These are phyloP conservation scores for Botrytis elliptica DNA, from an alignment of 2,329 filamentous ascomycete genomes.

Conservation along the genomic window DNA sequence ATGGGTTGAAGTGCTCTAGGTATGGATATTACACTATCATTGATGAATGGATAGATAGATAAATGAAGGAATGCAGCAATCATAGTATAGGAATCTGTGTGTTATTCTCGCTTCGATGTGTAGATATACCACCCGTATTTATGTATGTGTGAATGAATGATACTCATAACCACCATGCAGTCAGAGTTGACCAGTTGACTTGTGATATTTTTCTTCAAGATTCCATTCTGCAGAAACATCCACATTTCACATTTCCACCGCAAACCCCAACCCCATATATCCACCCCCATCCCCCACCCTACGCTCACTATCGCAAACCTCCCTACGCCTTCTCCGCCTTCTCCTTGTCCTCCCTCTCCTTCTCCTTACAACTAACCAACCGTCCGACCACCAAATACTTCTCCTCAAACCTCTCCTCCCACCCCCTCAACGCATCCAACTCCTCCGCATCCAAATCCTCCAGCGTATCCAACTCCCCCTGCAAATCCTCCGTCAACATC, in stretches of 20 bases:
- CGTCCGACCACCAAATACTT: slow-evolving; percentile 96
- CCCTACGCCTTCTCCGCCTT: slow-evolving; percentile 11
- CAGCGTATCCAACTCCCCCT: slow-evolving; percentile 77
- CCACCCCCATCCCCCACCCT: neutral
- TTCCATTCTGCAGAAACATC: neutral
- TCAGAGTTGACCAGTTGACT: neutral
- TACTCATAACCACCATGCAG: neutral
- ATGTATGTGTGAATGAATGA: neutral
- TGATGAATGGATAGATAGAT: neutral
- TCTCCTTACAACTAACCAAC: slow-evolving; percentile 66
- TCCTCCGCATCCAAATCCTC: slow-evolving; percentile 71
- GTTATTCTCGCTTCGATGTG: neutral
- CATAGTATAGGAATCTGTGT: neutral
- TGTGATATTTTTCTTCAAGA: neutral
- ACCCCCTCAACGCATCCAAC: slow-evolving; percentile 79
- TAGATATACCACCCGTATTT: neutral
- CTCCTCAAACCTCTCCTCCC: slow-evolving; percentile 89
- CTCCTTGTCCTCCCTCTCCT: slow-evolving; percentile 44
- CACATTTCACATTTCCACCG: neutral
- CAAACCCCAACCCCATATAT: neutral
- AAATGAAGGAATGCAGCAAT: neutral
- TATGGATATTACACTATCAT: neutral
- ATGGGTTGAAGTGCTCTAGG: neutral
- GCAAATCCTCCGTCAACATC: slow-evolving; percentile 89
- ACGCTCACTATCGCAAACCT: neutral